Conservation (phyloP, 306 rosid genomes). For the Rubus parviflorus region DNA sequence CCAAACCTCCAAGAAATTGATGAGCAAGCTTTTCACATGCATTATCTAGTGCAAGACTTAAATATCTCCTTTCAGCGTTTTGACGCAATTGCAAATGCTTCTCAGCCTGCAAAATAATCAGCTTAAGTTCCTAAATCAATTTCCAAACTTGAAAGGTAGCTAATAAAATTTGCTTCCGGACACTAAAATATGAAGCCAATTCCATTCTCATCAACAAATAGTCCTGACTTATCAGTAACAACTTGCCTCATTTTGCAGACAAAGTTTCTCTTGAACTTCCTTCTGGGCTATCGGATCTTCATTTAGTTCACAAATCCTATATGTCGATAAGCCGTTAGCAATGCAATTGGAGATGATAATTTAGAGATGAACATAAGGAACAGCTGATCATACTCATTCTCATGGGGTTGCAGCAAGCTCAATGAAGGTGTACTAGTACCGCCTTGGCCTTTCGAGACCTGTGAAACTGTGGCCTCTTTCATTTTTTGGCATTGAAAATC, state of each 20-base stretch:
- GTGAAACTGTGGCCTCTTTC: constrained; percentile 1
- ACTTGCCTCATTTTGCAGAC: constrained; percentile 21
- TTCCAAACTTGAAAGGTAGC: not conserved
- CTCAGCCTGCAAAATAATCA: constrained; percentile 20
- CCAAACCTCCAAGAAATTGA: constrained; percentile 3
- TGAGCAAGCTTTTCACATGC: constrained; percentile 20
- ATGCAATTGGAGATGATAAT: not conserved
- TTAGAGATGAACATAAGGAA: not conserved
- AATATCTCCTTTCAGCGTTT: constrained; percentile 11
- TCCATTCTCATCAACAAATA: not conserved
- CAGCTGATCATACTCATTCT: constrained; percentile 7
- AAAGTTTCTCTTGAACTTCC: constrained; percentile 16
- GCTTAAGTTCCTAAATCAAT: not conserved
- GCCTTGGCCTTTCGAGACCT: not conserved
- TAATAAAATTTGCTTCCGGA: not conserved
- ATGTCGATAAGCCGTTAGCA: not conserved
- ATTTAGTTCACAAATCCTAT: not conserved
- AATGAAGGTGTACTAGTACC: not conserved
- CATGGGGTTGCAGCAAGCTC: constrained; percentile 1
- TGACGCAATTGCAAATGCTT: constrained; percentile 15
- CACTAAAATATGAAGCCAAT: not conserved
- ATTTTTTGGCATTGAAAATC: constrained; percentile 9
- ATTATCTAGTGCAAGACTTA: constrained; percentile 14
- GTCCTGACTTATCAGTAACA: not conserved
- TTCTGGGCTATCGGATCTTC: not conserved